These are phyloP conservation scores for Nothophaeocryptopus gaeumannii DNA, from an alignment of 2,329 filamentous ascomycete genomes.

Conservation along the genomic window DNA sequence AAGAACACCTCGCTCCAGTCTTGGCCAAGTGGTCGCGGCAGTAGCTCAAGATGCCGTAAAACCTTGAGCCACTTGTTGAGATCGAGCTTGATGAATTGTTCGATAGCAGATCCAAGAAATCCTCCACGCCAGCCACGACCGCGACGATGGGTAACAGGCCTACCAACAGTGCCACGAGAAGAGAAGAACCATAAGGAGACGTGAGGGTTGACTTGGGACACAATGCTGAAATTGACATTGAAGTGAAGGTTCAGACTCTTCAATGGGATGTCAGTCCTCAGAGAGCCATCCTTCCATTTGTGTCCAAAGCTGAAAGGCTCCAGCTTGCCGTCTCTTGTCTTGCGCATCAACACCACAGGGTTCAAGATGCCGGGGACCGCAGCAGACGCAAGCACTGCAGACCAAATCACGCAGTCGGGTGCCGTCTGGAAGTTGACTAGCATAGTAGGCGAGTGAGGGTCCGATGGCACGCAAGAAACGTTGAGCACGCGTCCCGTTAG, in stretches of 20 bases:
- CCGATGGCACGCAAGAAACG: constrained; percentile 90
- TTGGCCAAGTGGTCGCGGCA: constrained; percentile 85
- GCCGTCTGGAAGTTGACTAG: constrained; percentile 93
- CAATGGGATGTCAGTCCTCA: constrained; percentile 92
- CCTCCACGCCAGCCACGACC: constrained; percentile 95
- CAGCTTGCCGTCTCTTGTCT: constrained; percentile 71
- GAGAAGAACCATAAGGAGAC: constrained; percentile 99
- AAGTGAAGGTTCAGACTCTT: constrained; percentile 94
- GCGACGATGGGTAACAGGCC: constrained; percentile 88
- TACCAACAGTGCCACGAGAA: constrained; percentile 83
- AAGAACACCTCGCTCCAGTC: constrained; percentile 98
- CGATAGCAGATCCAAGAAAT: constrained; percentile 85
- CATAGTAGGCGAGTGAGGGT: constrained; percentile 89
- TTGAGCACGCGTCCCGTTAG: constrained; percentile 92
- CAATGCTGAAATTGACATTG: constrained; percentile 97
- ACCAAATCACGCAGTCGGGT: constrained; percentile 98
- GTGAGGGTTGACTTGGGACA: constrained; percentile 85
- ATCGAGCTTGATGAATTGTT: constrained; percentile 95
- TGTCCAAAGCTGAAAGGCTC: constrained; percentile 94
- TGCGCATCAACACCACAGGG: constrained; percentile 88
- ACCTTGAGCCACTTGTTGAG: constrained; percentile 98
- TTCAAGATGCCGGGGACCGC: constrained; percentile 95
- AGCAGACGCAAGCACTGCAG: constrained; percentile 87
- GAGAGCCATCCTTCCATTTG: constrained; percentile 97
- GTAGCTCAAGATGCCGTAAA: constrained; percentile 82